Percentiles rank a stretch among this genome's conserved stretches.
These are phyloP conservation scores for Penicillium sclerotigenum DNA, from an alignment of 2,329 filamentous ascomycete species.

Conservation along the genomic window DNA sequence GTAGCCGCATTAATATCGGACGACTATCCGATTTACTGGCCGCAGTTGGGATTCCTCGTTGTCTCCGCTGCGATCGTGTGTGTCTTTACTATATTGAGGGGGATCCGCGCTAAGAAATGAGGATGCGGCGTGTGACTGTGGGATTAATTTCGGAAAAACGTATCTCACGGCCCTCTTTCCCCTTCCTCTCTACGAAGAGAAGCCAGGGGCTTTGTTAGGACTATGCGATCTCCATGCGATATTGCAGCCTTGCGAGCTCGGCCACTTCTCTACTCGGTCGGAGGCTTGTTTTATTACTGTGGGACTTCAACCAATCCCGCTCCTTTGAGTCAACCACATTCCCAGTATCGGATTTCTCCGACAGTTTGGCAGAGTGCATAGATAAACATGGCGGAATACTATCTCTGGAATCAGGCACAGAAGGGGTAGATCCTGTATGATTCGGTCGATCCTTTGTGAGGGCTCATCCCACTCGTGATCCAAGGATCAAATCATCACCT, in stretches of 20 bases:
- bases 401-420: background rate
- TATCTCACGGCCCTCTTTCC: background rate
- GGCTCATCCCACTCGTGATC: background rate
- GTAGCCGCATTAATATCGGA: background rate
- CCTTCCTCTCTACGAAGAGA: background rate
- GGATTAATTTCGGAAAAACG: background rate
- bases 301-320: background rate
- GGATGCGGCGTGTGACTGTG: background rate
- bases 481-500: background rate
- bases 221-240: background rate
- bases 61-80: slow-evolving; percentile 4
- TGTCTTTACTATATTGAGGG: slow-evolving; percentile 5
- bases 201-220: background rate
- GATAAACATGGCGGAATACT: background rate
- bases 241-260: background rate
- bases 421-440: background rate
- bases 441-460: background rate
- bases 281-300: background rate
- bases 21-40: background rate
- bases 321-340: background rate
- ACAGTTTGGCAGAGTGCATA: background rate
- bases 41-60: slow-evolving; percentile 5
- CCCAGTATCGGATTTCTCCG: background rate
- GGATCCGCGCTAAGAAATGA: slow-evolving; percentile 3
- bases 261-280: background rate